Percentiles rank a stretch among this genome's conserved stretches.
Evolutionary conservation across 2,329 filamentous ascomycete genomes (phyloP).

Genomic region (Scedosporium minutisporum): DNA sequence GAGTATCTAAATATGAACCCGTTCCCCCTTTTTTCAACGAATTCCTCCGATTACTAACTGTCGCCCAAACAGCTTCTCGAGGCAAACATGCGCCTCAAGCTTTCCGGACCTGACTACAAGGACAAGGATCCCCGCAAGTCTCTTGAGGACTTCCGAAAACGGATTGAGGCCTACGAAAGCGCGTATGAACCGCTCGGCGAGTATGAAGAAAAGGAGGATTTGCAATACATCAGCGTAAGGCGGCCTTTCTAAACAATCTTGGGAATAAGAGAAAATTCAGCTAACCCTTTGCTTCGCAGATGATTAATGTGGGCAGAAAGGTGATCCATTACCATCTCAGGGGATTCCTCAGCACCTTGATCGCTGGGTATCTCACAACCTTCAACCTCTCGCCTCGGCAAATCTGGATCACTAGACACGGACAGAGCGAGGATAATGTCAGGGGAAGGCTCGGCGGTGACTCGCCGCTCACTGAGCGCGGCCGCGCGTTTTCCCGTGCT

Average conservation of each 20-base stretch:
- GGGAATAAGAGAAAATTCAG: not conserved
- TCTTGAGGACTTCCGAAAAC: slow-evolving; percentile 82
- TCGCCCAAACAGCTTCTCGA: slow-evolving; percentile 56
- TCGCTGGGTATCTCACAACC: slow-evolving; percentile 89
- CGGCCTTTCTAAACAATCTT: not conserved
- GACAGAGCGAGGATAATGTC: slow-evolving; percentile 81
- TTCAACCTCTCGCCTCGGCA: slow-evolving; percentile 93
- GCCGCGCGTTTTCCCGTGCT: slow-evolving; percentile 66
- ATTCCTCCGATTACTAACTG: not conserved
- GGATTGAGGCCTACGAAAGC: slow-evolving; percentile 87
- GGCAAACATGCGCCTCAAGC: slow-evolving; percentile 93
- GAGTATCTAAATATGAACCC: slow-evolving; percentile 12
- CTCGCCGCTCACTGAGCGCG: slow-evolving; percentile 72
- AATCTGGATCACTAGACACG: slow-evolving; percentile 96
- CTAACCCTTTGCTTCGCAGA: slow-evolving; percentile 35
- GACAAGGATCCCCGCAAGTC: slow-evolving; percentile 83
- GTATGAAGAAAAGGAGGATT: slow-evolving; percentile 80
- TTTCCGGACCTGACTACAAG: slow-evolving; percentile 91
- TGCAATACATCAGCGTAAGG: slow-evolving; percentile 78
- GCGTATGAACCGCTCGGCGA: slow-evolving; percentile 85
- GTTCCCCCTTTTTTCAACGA: not conserved
- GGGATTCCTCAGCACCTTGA: slow-evolving; percentile 84
- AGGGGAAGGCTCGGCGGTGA: slow-evolving; percentile 86
- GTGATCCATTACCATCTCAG: slow-evolving; percentile 82
- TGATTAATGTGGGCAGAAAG: slow-evolving; percentile 96